Conservation (phyloP, 2,329 filamentous ascomycete genomes). For the Penicillium sp. region DNA sequence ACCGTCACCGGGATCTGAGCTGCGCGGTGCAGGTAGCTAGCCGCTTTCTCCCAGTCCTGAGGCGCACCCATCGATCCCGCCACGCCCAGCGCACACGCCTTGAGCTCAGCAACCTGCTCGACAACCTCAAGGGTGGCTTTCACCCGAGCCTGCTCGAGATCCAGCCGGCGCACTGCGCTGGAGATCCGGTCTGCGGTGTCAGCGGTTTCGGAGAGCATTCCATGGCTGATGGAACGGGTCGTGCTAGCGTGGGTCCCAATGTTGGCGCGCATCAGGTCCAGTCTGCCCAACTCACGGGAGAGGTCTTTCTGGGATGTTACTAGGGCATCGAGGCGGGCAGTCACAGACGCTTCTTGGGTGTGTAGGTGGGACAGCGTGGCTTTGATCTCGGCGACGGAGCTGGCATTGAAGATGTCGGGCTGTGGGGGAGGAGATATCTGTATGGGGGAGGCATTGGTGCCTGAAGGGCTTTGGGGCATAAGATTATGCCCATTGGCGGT, state of each 20-base stretch:
- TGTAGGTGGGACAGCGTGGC: slow-evolving; percentile 73
- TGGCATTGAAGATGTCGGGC: slow-evolving; percentile 63
- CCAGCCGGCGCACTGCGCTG: slow-evolving; percentile 78
- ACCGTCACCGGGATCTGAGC: slow-evolving; percentile 77
- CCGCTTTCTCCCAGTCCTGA: slow-evolving; percentile 97
- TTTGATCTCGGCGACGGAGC: slow-evolving; percentile 75
- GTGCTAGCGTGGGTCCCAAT: slow-evolving; percentile 83
- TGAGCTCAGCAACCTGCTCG: slow-evolving; percentile 94
- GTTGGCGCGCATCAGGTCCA: slow-evolving; percentile 85
- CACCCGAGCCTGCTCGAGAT: slow-evolving; percentile 86
- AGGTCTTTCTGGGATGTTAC: slow-evolving; percentile 82
- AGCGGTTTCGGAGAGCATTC: slow-evolving; percentile 84
- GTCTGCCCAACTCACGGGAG: slow-evolving; percentile 76
- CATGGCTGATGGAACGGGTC: slow-evolving; percentile 78
- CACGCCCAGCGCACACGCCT: slow-evolving; percentile 91
- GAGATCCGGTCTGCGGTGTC: slow-evolving; percentile 83
- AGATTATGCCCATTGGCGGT: slow-evolving; percentile 28
- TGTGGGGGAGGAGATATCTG: slow-evolving; percentile 11
- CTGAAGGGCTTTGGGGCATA: slow-evolving; percentile 4
- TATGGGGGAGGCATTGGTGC: slow-evolving; percentile 2
- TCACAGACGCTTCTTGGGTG: slow-evolving; percentile 70
- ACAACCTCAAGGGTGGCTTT: slow-evolving; percentile 88
- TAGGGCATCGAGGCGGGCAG: slow-evolving; percentile 70
- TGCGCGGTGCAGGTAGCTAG: slow-evolving; percentile 81
- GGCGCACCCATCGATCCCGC: slow-evolving; percentile 95